A percentile compares a stretch with the other conserved stretches of the same genome.
phyloP scores from a whole-genome alignment of 1,139 yeast species.

The Suhomyces terraborum region DNA sequence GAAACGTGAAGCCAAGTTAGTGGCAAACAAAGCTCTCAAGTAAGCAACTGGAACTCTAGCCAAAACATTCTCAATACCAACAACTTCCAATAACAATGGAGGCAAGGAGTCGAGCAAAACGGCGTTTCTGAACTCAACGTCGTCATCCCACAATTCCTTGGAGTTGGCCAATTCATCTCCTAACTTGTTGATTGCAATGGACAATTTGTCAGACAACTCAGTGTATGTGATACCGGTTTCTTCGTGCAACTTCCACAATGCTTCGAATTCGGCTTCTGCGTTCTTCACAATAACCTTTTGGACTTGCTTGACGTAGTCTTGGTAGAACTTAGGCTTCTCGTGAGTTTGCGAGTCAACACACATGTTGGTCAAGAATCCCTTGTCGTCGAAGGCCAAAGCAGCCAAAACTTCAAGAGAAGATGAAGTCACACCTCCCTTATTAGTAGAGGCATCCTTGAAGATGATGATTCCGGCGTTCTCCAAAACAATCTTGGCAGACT shows the following conservation, averaged over 20 bases:
- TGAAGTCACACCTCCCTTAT: slow-evolving; percentile 98
- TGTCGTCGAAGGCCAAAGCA: slow-evolving; percentile 87
- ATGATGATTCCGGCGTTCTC: slow-evolving; percentile 86
- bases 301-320: slow-evolving; percentile 78
- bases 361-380: slow-evolving; percentile 73
- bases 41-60: slow-evolving; percentile 85
- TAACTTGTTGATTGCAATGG: slow-evolving; percentile 83
- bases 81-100: slow-evolving; percentile 61
- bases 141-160: slow-evolving; percentile 83
- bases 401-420: slow-evolving; percentile 95
- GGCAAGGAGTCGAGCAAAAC: slow-evolving; percentile 83
- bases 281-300: slow-evolving; percentile 74
- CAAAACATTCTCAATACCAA: slow-evolving; percentile 77
- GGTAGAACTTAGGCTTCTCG: slow-evolving; percentile 70
- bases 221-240: slow-evolving; percentile 72
- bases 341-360: slow-evolving; percentile 60
- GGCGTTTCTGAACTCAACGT: slow-evolving; percentile 71
- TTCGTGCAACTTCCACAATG: slow-evolving; percentile 78
- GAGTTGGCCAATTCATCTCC: slow-evolving; percentile 87
- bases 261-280: slow-evolving; percentile 83
- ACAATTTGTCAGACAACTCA: slow-evolving; percentile 79
- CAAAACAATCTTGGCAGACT: slow-evolving; percentile 82
- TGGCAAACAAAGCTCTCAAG: slow-evolving; percentile 86
- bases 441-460: slow-evolving; percentile 95
- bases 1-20: slow-evolving; percentile 84